phyloP scores from a whole-genome alignment of 202 grass and related monocot genomes.

The Panicum virgatum region DNA sequence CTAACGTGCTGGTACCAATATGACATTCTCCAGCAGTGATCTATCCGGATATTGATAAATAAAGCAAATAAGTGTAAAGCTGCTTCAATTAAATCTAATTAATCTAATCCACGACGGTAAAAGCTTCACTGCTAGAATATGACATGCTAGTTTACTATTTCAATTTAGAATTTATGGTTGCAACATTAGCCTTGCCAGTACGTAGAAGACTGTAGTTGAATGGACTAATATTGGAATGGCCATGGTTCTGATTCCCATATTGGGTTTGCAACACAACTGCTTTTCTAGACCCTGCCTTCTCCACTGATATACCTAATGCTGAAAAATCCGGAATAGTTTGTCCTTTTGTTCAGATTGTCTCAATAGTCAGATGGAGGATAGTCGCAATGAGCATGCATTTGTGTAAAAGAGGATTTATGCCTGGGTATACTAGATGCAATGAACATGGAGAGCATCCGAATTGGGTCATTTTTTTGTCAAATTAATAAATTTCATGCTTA shows the following conservation, averaged over 20 bases:
- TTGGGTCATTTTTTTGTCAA: not conserved
- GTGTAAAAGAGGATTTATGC: not conserved
- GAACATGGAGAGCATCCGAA: not conserved
- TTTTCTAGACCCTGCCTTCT: not conserved
- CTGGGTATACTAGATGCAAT: not conserved
- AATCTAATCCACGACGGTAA: too few relatives aligned
- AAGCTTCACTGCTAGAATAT: too few relatives aligned
- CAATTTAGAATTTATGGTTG: not conserved
- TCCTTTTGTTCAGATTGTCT: not conserved
- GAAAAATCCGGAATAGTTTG: not conserved
- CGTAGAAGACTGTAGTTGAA: not conserved
- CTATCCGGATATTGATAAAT: too few relatives aligned
- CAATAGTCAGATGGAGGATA: not conserved
- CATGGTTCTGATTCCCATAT: not conserved
- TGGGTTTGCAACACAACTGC: not conserved
- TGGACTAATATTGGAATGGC: not conserved
- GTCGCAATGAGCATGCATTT: not conserved
- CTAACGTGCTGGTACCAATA: too few relatives aligned
- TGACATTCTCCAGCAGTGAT: too few relatives aligned
- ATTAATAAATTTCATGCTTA: not conserved
- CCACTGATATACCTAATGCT: not conserved
- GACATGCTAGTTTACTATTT: not conserved
- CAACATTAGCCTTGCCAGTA: not conserved
- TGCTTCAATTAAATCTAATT: too few relatives aligned
- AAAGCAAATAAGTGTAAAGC: too few relatives aligned